Conservation (phyloP, 2,329 filamentous ascomycete genomes). For the Ceratocystis papillata region DNA sequence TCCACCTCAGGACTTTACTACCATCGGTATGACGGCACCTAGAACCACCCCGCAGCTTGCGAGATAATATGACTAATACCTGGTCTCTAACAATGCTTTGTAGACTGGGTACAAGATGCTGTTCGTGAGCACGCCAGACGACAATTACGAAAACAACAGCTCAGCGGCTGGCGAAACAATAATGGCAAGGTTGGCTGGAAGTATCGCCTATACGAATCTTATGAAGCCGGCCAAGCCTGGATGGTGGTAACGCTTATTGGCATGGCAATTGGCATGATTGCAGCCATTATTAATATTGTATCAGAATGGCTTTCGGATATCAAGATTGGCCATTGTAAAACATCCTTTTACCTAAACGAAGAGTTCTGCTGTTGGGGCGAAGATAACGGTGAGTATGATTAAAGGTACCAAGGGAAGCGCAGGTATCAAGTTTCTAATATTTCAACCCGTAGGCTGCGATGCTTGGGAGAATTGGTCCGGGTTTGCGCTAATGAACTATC, state of each 20-base stretch:
- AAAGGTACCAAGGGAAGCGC: background rate
- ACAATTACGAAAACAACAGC: conserved; percentile 61
- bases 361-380: conserved; percentile 97
- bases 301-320: conserved; percentile 96
- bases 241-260: conserved; percentile 92
- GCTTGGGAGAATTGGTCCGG: conserved; percentile 87
- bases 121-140: conserved; percentile 77
- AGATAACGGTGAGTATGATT: conserved; percentile 52
- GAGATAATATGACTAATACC: background rate
- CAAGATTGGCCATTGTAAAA: conserved; percentile 91
- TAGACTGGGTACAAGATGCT: conserved; percentile 96
- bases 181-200: conserved; percentile 64
- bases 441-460: conserved; percentile 50
- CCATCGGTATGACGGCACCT: conserved; percentile 51
- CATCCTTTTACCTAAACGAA: conserved; percentile 94
- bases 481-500: conserved; percentile 67
- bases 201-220: conserved; percentile 69
- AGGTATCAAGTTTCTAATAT: conserved; percentile 4
- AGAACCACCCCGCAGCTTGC: background rate
- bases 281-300: conserved; percentile 84
- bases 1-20: conserved; percentile 66
- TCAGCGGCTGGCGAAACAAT: conserved; percentile 51
- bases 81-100: background rate
- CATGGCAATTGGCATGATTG: conserved; percentile 84
- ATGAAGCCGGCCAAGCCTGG: conserved; percentile 95